Conservation (phyloP, 2,329 filamentous ascomycete genomes). For the Colletotrichum cuscutae region DNA sequence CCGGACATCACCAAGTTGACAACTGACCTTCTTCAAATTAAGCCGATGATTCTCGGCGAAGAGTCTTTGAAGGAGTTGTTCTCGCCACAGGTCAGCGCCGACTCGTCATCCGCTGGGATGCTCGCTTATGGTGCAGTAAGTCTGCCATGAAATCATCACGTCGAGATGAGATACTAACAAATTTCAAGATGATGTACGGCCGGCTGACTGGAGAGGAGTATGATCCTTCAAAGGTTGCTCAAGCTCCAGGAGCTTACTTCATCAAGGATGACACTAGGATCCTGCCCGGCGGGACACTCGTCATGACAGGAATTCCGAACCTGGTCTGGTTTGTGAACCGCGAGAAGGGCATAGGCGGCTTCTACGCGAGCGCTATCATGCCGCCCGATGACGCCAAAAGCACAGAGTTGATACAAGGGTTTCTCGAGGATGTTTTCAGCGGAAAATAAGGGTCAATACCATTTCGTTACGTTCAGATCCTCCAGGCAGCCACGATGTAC, state of each 20-base stretch:
- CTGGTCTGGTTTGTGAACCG: not conserved
- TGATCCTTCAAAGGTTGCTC: not conserved
- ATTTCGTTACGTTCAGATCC: no score
- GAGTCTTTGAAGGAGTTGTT: not conserved
- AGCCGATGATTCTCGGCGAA: not conserved
- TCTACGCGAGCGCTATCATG: not conserved
- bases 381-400: not conserved
- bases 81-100: not conserved
- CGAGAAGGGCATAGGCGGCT: not conserved
- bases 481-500: not conserved
- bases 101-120: not conserved
- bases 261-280: not conserved
- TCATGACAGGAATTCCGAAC: not conserved
- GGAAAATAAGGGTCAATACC: not conserved
- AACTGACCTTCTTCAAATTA: not conserved
- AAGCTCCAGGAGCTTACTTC: not conserved
- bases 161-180: not conserved
- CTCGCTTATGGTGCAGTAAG: not conserved
- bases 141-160: not conserved
- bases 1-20: not conserved
- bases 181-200: not conserved
- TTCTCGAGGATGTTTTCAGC: not conserved
- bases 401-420: not conserved
- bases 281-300: not conserved
- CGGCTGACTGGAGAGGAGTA: not conserved